Base-by-base conservation (phyloP, 441 rosid genomes). In the Codiaeum variegatum region DNA sequence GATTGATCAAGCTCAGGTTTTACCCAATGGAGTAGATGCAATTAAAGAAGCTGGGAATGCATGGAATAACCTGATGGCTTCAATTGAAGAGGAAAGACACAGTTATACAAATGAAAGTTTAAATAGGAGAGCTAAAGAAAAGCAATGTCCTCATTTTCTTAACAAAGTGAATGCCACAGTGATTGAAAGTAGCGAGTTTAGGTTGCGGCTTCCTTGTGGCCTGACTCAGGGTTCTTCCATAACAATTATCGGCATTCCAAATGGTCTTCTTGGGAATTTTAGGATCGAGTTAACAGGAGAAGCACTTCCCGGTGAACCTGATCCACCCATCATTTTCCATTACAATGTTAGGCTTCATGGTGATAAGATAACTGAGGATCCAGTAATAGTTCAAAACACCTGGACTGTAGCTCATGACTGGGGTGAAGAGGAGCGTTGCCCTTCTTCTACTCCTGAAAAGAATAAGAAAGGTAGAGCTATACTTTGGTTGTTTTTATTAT, bases 401-500 rank as follows among this genome's bases (percentile, higher is more conserved):
- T 95, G 99, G 99, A 95, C 90, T 58, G 80, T 78, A 68, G 88
- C 89, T 82, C 97, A 82, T 82, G 98, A 93, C 71, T 95, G 99
- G 99, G 98, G 97, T 16, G 86, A 81, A 29, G 99, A 95, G 88
- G 97, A 90, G 78, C 98, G 99, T 0, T 95, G 99, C 78, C 99
- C 99, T 15, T 80, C 91, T 64, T 86, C 91, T 69, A 73, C 83
- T 76, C 85, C 94, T 42, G 95, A 88, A 75, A 85, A 88, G 75
- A 87, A 73, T 73, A 84, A 82, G 78, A 95, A 89, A 91, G 97
- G 97, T 91, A 78, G 49, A 62, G 47, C 31, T 51, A 44, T 26
- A 32, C 23, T 9, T 76, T 6, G 36, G 31, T 23, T 38, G 28
- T 10, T 62, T 34, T 59, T 49, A 16, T 31, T 59, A 46, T 40